phyloP scores from a whole-genome alignment of 164 flowering plant species.

The Vitis labrusca region DNA sequence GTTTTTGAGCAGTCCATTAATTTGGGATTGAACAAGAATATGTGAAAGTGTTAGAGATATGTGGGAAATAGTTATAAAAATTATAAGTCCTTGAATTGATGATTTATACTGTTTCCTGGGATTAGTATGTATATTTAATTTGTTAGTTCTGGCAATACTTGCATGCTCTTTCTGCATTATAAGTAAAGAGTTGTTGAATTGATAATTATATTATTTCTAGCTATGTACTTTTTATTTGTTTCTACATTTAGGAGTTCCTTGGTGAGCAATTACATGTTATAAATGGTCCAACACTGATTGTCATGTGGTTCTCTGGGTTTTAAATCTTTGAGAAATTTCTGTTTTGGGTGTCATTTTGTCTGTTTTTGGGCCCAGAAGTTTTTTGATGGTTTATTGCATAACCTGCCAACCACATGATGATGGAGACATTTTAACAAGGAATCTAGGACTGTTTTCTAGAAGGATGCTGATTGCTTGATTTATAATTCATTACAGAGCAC shows the following conservation, averaged over 20 bases:
- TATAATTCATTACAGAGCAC: constrained; percentile 38
- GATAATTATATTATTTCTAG: no score
- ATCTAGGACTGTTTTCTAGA: background rate
- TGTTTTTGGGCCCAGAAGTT: background rate
- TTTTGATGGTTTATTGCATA: background rate
- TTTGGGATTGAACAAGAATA: background rate
- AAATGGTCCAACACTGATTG: background rate
- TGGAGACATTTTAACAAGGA: background rate
- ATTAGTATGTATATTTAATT: background rate
- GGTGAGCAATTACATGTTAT: background rate
- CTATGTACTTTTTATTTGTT: no score
- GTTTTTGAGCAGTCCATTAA: background rate
- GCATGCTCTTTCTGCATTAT: no score
- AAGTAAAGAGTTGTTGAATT: no score
- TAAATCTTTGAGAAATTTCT: background rate
- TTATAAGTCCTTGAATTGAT: background rate
- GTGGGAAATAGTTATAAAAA: background rate
- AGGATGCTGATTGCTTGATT: constrained; percentile 12
- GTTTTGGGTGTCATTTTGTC: background rate
- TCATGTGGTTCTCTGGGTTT: background rate
- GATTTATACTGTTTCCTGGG: background rate
- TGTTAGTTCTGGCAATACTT: no score
- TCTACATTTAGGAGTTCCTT: background rate
- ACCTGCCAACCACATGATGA: background rate
- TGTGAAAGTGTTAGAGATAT: background rate